Evolutionary conservation across 306 rosid species (phyloP), one percentile per base, ranked within the genome.

Genomic region (Prinsepia uniflora): DNA sequence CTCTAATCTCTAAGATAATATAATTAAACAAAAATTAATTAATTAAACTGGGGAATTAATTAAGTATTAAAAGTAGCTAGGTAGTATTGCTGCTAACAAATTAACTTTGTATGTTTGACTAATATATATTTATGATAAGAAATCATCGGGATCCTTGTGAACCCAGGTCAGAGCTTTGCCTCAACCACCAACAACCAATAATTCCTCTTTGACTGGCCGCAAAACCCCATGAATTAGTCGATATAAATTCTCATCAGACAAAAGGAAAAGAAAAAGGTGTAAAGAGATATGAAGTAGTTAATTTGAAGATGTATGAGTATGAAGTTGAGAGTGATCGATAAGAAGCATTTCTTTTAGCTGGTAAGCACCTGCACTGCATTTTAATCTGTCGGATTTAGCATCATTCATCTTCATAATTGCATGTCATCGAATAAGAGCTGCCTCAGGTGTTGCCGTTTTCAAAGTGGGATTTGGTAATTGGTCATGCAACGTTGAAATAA

Each of bases 101-200:
- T 7, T 30, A 30, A 30, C 12, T 24, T 22, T 67, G 43, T 53
- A 70, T 53, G 43, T 69, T 60, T 78, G 62, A 68, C 41, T 8
- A 70, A 42, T 41, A 30, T 30, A 30, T 30, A 30, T 30, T 0
- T 1, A 24, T 24, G 30, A 24, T 30, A 34, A 43, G 20, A 18
- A 41, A 45, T 46, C 14, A 30, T 30, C 36, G 15, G 18, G 61
- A 64, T 19, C 78, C 61, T 36, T 20, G 56, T 79, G 72, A 52
- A 46, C 57, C 66, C 8, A 24, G 45, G 45, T 6, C 60, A 12
- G 17, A 24, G 5, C 41, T 10, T 67, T 8, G 12, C 5, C 34
- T 71, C 75, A 47, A 4, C 67, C 59, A 63, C 73, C 70, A 50
- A 49, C 73, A 60, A 34, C 60, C 64, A 56, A 45, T 24, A 30